Base-by-base conservation (phyloP, 202 grass and related monocot genomes). In the Musa balbisiana region DNA sequence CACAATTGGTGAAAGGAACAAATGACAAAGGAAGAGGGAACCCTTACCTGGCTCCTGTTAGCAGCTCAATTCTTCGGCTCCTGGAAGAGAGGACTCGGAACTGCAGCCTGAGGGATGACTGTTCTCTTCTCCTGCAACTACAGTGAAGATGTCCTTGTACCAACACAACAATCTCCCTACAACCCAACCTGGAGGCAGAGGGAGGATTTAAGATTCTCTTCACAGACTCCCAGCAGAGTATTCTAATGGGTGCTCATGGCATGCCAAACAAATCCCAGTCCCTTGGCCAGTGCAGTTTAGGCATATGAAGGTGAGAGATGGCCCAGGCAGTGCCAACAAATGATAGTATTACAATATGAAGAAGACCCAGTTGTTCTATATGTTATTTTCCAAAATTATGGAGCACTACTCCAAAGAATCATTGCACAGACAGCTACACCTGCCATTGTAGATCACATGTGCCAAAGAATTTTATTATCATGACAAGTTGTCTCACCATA, bases 331-430 rank as follows among this genome's bases (percentile, higher is more conserved):
- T 52, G 33, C 75, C 75, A 77, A 65, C 20, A 77, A 77, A 26
- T 21, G 75, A 67, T 60, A 77, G 49, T 12, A 54, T 52, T 55
- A 77, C 49, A 66, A 62, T 21, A 60, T 43, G 33, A 43, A 67
- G 75, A 23, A 67, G 75, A 51, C 60, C 62, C 75, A 77, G 62
- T 26, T 67, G 2, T 77, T 53, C 62, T 55, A 17, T 33, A 52
- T 53, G 50, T 67, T 26, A 67, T 11, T 55, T 66, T 77, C 49
- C 49, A 66, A 77, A 54, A 67, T 77, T 64, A 66, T 77, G 75
- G 49, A 77, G 58, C 75, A 77, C 75, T 65, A 53, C 58, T 64
- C 13, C 54, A 70, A 65, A 55, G 72, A 91, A 91, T 87, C 85
- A 91, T 85, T 78, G 88, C 75, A 67, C 24, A 20, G 15, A 78